A percentile compares a stretch with the other conserved stretches of the same genome.
Evolutionary conservation across 129 eudicot genomes (phyloP).

Genomic region (Cynara cardunculus): DNA sequence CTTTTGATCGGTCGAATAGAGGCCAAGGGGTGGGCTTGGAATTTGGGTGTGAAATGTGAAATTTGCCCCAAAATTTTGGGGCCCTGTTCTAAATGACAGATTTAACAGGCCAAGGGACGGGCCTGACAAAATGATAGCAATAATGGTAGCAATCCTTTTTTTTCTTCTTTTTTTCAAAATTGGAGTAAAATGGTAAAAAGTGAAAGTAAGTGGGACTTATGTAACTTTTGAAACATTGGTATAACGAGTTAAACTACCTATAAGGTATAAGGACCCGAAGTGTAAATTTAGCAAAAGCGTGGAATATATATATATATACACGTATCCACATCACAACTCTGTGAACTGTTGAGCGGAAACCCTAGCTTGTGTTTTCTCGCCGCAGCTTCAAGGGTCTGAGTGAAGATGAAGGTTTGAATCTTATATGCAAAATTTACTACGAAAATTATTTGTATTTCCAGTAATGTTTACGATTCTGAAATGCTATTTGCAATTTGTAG

Average conservation of each 20-base stretch:
- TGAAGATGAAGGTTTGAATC: conserved; percentile 22
- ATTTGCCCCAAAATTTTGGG: too few relatives aligned
- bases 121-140: too few relatives aligned
- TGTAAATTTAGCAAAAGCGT: not conserved
- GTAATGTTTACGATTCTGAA: not conserved
- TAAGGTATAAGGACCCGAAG: not conserved
- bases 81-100: too few relatives aligned
- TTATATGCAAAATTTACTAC: not conserved
- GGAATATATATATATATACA: not conserved
- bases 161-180: not conserved
- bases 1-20: too few relatives aligned
- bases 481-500: conserved; percentile 26
- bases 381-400: conserved; percentile 20
- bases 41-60: too few relatives aligned
- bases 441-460: not conserved
- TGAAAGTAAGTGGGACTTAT: not conserved
- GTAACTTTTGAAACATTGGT: not conserved
- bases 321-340: not conserved
- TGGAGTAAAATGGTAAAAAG: not conserved
- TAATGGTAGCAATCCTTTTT: too few relatives aligned
- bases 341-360: conserved; percentile 18
- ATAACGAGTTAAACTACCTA: not conserved
- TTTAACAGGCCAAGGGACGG: too few relatives aligned
- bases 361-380: conserved; percentile 16
- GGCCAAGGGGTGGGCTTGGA: too few relatives aligned